These are phyloP conservation scores for Durio zibethinus DNA, from an alignment of 345 rosid species.

Conservation along the genomic window DNA sequence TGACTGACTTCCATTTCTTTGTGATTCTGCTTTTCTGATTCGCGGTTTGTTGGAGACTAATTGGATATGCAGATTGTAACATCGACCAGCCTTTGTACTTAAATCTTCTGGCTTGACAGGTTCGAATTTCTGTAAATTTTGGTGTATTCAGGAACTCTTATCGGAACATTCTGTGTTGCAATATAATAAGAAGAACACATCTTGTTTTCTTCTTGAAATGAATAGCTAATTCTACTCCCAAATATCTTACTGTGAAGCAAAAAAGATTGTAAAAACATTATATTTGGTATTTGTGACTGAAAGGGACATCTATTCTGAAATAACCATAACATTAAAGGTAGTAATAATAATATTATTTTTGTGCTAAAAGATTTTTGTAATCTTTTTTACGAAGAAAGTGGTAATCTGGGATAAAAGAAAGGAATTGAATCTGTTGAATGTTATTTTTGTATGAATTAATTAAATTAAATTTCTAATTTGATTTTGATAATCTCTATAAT, in stretches of 20 bases:
- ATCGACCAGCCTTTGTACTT: conserved; percentile 28
- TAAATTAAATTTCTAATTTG: no score
- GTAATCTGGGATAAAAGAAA: no score
- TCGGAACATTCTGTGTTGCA: background rate
- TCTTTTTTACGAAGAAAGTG: no score
- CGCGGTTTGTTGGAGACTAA: conserved; percentile 12
- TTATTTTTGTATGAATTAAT: no score
- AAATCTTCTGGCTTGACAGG: conserved; percentile 1
- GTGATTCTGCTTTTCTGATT: background rate
- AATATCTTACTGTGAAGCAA: no score
- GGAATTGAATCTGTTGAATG: no score
- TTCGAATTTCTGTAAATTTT: conserved; percentile 19
- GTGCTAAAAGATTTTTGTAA: no score
- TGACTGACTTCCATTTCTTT: conserved; percentile 10
- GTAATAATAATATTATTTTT: background rate
- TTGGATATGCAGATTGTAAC: conserved; percentile 22
- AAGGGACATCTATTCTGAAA: no score
- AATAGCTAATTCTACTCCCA: background rate
- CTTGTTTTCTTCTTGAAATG: conserved; percentile 4
- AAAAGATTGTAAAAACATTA: background rate
- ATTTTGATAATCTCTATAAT: no score
- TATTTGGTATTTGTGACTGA: background rate
- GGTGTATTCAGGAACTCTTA: conserved; percentile 17
- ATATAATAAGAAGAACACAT: conserved; percentile 21
- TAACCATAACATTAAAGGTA: background rate